Percentiles rank a stretch among this genome's conserved stretches.
Conservation (phyloP, 2,329 filamentous ascomycete genomes). For the Aspergillus clavatus region DNA sequence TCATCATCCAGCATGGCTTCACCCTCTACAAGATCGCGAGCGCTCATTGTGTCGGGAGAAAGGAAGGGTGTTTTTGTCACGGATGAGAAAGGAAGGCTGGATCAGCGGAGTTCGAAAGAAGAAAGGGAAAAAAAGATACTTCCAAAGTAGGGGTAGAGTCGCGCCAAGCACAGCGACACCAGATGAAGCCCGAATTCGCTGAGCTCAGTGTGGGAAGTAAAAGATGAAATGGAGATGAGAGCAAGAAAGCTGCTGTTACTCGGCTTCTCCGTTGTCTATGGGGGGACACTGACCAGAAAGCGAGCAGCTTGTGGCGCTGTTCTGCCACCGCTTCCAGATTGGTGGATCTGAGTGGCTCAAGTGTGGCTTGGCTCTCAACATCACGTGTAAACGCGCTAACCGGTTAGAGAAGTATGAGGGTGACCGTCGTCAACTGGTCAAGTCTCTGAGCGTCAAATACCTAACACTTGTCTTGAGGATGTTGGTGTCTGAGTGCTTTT, state of each 20-base stretch:
- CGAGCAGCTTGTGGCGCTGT: not conserved
- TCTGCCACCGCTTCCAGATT: not conserved
- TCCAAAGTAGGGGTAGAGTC: not conserved
- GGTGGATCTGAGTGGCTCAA: not conserved
- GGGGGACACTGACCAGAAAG: not conserved
- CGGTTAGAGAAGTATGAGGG: not conserved
- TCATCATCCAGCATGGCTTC: slow-evolving; percentile 86
- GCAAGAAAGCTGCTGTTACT: not conserved
- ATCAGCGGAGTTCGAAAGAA: slow-evolving; percentile 2
- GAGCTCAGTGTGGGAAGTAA: not conserved
- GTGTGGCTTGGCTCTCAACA: not conserved
- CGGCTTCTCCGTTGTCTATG: not conserved
- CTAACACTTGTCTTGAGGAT: too few relatives aligned
- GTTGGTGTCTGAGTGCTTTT: too few relatives aligned
- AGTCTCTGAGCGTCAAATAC: too few relatives aligned
- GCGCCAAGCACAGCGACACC: not conserved
- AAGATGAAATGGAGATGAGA: not conserved
- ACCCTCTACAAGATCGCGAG: slow-evolving; percentile 68
- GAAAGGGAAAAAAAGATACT: not conserved
- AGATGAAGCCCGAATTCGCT: not conserved
- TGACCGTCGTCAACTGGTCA: too few relatives aligned
- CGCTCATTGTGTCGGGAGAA: slow-evolving; percentile 49
- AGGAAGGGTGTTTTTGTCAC: slow-evolving; percentile 1
- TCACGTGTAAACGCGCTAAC: not conserved
- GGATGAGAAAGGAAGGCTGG: slow-evolving; percentile 1